These are phyloP conservation scores for Rhizopogon rudus DNA, from an alignment of 768 basidiomycete genomes.

Conservation along the genomic window DNA sequence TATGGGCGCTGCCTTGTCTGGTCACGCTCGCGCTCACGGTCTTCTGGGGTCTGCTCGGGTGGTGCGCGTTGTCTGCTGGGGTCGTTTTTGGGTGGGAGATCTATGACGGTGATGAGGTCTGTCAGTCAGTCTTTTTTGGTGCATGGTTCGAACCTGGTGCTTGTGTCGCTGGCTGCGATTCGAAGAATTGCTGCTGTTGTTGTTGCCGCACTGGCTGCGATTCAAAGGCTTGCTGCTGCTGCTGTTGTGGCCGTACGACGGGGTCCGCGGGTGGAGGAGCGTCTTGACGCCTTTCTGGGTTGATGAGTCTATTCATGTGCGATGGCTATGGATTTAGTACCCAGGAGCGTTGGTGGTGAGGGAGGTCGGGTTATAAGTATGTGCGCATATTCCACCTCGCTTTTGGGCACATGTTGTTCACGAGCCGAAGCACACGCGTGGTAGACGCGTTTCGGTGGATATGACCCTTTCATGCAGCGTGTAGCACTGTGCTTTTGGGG, in stretches of 20 bases:
- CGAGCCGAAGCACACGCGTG: not conserved
- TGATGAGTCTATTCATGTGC: not conserved
- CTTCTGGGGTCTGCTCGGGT: not conserved
- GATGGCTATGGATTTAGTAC: not conserved
- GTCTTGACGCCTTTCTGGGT: not conserved
- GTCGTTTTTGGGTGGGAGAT: not conserved
- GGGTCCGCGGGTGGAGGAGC: not conserved
- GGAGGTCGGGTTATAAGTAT: not conserved
- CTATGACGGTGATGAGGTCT: not conserved
- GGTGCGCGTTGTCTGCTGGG: not conserved
- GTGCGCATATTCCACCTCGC: not conserved
- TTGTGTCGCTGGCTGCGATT: not conserved
- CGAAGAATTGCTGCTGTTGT: not conserved
- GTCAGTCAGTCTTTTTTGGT: not conserved
- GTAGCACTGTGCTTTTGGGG: not conserved
- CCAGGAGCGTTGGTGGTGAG: not conserved
- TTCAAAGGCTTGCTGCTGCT: not conserved
- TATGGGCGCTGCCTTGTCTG: not conserved
- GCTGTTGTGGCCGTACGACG: not conserved
- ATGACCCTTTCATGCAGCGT: not conserved
- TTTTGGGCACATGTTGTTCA: not conserved
- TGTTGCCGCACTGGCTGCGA: not conserved
- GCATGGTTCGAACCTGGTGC: not conserved
- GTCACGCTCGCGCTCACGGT: not conserved
- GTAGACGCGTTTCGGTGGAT: not conserved